Conservation (phyloP, 306 rosid genomes). For the Cicer arietinum region DNA sequence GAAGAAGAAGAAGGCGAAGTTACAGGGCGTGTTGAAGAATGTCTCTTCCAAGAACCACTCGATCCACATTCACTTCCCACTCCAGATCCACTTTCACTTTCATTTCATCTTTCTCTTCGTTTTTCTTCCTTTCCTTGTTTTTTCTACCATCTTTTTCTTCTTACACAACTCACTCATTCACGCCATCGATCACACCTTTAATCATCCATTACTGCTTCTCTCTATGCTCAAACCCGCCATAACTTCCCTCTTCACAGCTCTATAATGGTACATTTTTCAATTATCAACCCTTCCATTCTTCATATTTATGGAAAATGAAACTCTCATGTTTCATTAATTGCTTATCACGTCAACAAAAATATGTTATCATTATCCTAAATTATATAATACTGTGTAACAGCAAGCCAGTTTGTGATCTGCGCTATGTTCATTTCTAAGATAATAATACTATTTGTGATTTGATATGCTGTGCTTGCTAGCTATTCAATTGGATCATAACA, state of each 20-base stretch:
- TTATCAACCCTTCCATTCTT: neutral
- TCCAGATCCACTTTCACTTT: neutral
- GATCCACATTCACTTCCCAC: slow-evolving; percentile 55
- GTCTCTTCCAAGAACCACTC: slow-evolving; percentile 57
- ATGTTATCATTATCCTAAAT: neutral
- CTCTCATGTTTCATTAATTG: neutral
- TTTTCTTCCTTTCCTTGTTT: slow-evolving; percentile 22
- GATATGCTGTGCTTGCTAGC: neutral
- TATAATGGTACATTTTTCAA: slow-evolving; percentile 62
- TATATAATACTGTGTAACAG: neutral
- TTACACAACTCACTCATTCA: neutral
- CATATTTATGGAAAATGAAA: neutral
- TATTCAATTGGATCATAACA: neutral
- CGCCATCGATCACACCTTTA: slow-evolving; percentile 10
- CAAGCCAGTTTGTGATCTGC: neutral
- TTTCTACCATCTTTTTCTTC: neutral
- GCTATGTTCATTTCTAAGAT: neutral
- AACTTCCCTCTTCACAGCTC: slow-evolving; percentile 45
- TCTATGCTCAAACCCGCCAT: slow-evolving; percentile 34
- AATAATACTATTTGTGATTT: neutral
- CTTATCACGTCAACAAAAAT: neutral
- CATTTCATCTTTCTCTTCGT: slow-evolving; percentile 36
- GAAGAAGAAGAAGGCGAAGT: slow-evolving; percentile 62
- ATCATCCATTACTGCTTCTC: slow-evolving; percentile 17
- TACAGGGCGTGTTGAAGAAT: slow-evolving; percentile 72